Conservation (phyloP, 257 asterid genomes). For the Jacaranda mimosifolia region DNA sequence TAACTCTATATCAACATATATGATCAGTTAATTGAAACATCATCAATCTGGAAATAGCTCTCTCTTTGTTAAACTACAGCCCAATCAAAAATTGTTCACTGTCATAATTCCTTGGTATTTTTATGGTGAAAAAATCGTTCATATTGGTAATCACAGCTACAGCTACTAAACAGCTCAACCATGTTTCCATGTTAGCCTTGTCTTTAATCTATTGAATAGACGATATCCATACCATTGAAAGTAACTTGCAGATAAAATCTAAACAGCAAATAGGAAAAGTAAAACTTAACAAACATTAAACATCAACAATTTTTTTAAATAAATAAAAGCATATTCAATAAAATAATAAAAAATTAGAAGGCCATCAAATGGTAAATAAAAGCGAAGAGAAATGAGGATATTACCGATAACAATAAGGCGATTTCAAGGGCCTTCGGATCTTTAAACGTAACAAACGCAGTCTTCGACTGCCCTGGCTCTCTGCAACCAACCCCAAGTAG, state of each 20-base stretch:
- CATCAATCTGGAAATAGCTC: background rate
- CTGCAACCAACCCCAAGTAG: slow-evolving; percentile 53
- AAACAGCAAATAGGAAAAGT: slow-evolving; percentile 14
- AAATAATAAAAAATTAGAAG: background rate
- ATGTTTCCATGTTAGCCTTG: background rate
- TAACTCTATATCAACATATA: background rate
- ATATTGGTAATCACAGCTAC: slow-evolving; percentile 31
- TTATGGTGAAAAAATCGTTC: background rate
- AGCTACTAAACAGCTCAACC: slow-evolving; percentile 29
- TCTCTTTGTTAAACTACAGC: slow-evolving; percentile 19
- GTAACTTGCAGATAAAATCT: background rate
- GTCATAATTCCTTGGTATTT: background rate
- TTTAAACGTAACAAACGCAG: slow-evolving; percentile 88
- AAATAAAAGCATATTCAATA: background rate
- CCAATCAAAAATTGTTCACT: slow-evolving; percentile 22
- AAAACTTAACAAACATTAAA: slow-evolving; percentile 12
- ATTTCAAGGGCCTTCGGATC: slow-evolving; percentile 94
- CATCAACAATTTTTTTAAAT: background rate
- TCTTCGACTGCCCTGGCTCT: slow-evolving; percentile 65
- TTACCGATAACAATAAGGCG: slow-evolving; percentile 89
- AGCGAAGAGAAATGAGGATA: slow-evolving; percentile 12
- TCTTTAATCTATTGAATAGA: background rate
- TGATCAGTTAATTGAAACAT: background rate
- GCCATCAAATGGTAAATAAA: background rate
- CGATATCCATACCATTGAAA: background rate